Evolutionary conservation across 495 filamentous ascomycete species (phyloP), one percentile per base, ranked within the genome.

Genomic region (Paragyromitra xinjiangensis): DNA sequence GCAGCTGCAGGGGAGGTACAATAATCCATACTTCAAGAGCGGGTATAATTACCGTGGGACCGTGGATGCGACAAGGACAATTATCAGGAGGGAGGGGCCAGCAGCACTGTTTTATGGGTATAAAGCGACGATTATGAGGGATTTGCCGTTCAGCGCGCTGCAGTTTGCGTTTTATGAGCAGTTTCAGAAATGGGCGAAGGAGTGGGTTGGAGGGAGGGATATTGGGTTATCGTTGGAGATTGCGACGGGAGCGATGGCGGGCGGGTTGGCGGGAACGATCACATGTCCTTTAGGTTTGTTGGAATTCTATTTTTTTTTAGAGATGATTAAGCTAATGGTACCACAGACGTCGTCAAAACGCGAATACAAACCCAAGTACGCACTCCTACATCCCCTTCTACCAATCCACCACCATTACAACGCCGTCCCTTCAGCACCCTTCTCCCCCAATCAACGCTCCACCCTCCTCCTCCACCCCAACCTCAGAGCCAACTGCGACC

Each of bases 101-200:
- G 87, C 88, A 0, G 95, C 96, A 14, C 87, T 99, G 1, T 98
- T 97, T 83, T 91, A 97, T 81, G 96, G 96, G 1, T 99, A 95
- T 83, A 94, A 94, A 81, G 92, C 95, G 16, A 99, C 95, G 0
- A 89, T 99, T 26, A 96, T 92, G 86, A 92, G 95, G 71, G 95
- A 98, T 82, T 88, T 99, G 6, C 95, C 95, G 1, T 99, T 97
- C 83, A 97, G 94, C 11, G 95, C 95, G 0, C 85, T 99, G 7
- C 95, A 98, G 82, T 99, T 98, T 84, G 93, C 96, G 67, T 98
- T 99, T 83, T 99, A 98, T 84, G 95, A 99, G 84, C 92, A 98
- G 83, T 93, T 92, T 80, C 95, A 94, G 75, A 88, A 85, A 22
- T 87, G 92, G 87, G 94, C 95, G 0, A 92, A 90, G 80, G 80